Evolutionary conservation across 768 basidiomycete genomes (phyloP).

Genomic region (Trametes sanguinea): DNA sequence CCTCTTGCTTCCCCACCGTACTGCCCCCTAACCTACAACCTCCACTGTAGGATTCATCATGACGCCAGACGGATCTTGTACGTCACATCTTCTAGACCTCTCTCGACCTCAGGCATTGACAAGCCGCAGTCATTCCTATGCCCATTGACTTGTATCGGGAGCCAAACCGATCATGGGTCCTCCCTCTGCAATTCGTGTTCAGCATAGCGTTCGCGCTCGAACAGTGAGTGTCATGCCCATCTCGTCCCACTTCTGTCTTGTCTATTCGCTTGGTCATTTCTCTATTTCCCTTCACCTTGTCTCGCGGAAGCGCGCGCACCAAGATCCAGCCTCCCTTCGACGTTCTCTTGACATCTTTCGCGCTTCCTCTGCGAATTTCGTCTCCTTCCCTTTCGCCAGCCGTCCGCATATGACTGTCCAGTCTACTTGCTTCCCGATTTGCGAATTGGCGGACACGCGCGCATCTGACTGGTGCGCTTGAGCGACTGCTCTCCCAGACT

Average conservation of each 20-base stretch:
- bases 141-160: constrained; percentile 56
- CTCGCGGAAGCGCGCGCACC: not conserved
- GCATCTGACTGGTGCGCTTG: too few species aligned
- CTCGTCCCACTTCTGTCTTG: not conserved
- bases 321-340: too few species aligned
- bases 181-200: constrained; percentile 71
- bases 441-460: too few species aligned
- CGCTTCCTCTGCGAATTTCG: not conserved
- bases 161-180: constrained; percentile 51
- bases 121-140: constrained; percentile 45
- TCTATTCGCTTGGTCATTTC: not conserved
- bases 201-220: constrained; percentile 79
- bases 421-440: too few species aligned
- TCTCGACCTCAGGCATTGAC: not conserved
- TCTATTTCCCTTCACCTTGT: not conserved
- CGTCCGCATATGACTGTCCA: too few species aligned
- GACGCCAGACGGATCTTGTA: constrained; percentile 34
- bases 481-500: too few species aligned
- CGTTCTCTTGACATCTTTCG: not conserved
- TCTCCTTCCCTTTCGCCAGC: not conserved
- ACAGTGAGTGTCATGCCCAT: constrained; percentile 48
- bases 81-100: constrained; percentile 31
- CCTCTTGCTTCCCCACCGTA: constrained; percentile 17
- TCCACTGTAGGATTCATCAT: constrained; percentile 42
- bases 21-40: constrained; percentile 10